phyloP scores from a whole-genome alignment of 805 yeast genomes.

The Barnettozyma populi region DNA sequence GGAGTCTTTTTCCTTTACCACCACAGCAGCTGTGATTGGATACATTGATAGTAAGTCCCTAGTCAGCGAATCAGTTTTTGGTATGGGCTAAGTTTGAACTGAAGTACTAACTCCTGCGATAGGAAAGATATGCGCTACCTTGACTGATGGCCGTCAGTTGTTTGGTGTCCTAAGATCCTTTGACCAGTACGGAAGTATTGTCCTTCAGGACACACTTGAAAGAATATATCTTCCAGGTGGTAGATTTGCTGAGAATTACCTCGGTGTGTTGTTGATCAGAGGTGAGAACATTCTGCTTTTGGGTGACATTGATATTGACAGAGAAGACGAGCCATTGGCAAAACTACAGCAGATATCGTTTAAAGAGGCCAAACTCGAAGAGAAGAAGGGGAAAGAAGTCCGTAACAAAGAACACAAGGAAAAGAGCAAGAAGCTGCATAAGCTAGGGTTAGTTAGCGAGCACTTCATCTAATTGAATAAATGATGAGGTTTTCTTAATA shows the following conservation, averaged over 20 bases:
- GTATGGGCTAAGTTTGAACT: not conserved
- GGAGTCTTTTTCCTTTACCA: conserved; percentile 78
- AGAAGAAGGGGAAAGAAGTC: conserved; percentile 26
- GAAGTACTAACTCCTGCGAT: not conserved
- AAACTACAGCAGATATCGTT: conserved; percentile 55
- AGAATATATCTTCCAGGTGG: conserved; percentile 62
- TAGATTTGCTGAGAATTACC: conserved; percentile 66
- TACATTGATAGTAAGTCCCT: conserved; percentile 59
- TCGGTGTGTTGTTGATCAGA: conserved; percentile 83
- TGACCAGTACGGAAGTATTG: conserved; percentile 91
- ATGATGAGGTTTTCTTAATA: not conserved
- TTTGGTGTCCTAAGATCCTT: conserved; percentile 91
- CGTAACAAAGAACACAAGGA: conserved; percentile 37
- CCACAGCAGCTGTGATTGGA: conserved; percentile 87
- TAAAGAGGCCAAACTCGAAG: conserved; percentile 49
- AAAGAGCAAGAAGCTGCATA: conserved; percentile 44
- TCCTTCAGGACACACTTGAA: conserved; percentile 86
- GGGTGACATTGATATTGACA: conserved; percentile 89
- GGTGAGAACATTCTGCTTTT: conserved; percentile 94
- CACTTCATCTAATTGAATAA: conserved; percentile 33
- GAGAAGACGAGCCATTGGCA: conserved; percentile 66
- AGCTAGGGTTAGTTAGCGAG: conserved; percentile 53
- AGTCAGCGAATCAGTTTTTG: not conserved
- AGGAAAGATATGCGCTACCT: conserved; percentile 69
- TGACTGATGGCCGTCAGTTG: conserved; percentile 84